Evolutionary conservation across 2,329 filamentous ascomycete species (phyloP), one percentile per base, ranked within the genome.

Genomic region (Parastagonospora avenae): DNA sequence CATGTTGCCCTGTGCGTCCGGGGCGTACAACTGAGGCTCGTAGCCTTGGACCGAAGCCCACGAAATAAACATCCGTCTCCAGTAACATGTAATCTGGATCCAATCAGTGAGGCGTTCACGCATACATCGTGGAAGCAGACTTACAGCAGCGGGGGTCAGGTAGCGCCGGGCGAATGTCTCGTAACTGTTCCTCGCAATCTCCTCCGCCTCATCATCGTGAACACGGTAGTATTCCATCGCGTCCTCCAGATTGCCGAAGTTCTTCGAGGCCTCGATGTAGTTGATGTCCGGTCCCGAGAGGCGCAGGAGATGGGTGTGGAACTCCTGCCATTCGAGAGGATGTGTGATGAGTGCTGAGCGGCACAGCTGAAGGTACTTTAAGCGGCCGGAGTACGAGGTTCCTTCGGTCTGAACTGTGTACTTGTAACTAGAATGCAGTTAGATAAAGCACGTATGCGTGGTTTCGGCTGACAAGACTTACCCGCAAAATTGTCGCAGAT

Each of bases 371-470:
- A 82, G 71, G 52, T 83, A 82, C 58, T 82, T 82, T 8, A 80
- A 74, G 2, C 79, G 76, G 2, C 80, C 80, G 2, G 80, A 83
- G 66, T 81, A 83, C 7, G 77, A 80, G 33, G 76, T 76, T 0
- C 80, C 81, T 64, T 83, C 81, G 1, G 79, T 80, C 48, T 83
- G 80, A 2, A 78, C 76, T 1, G 82, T 73, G 59, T 78, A 84
- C 68, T 80, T 80, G 60, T 82, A 84, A 29, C 72, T 72, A 28
- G 12, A 31, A 10, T 12, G 10, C 4, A 8, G 19, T 46, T 11
- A 46, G 29, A 31, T 8, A 35, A 27, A 27, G 35, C 35, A 5
- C 16, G 32, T 14, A 15, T n/a, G 38, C 29, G 31, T 24, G 15
- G 19, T 58, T 47, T 29, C 19, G 9, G 27, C 24, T 15, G 14